Evolutionary conservation across 2,329 filamentous ascomycete genomes (phyloP).

Genomic region (Phialophora chinensis): DNA sequence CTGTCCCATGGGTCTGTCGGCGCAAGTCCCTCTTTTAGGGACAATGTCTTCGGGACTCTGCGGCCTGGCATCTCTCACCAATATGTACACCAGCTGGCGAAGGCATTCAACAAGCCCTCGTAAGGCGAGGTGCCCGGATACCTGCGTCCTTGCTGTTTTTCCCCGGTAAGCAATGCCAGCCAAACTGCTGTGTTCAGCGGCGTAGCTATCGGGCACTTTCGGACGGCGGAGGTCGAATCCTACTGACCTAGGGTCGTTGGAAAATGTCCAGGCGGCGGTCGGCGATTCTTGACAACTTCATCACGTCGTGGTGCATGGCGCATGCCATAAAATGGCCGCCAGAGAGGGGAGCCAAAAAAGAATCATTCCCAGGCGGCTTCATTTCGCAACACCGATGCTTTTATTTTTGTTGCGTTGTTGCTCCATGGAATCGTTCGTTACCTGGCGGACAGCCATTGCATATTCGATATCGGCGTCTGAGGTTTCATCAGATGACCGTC

Average conservation of each 20-base stretch:
- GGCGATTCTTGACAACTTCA: background rate
- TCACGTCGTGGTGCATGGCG: background rate
- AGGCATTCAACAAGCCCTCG: background rate
- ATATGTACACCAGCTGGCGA: background rate
- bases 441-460: conserved; percentile 36
- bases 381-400: conserved; percentile 25
- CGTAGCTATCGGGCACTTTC: background rate
- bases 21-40: background rate
- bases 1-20: background rate
- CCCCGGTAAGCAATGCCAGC: background rate
- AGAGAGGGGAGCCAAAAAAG: background rate
- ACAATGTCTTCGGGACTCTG: background rate
- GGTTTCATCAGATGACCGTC: conserved; percentile 32
- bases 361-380: background rate
- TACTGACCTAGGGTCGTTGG: background rate
- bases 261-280: background rate
- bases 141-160: background rate
- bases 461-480: conserved; percentile 38
- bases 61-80: background rate
- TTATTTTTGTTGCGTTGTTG: conserved; percentile 28
- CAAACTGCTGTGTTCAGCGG: background rate
- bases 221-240: background rate
- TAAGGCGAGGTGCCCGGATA: background rate
- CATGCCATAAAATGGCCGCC: background rate
- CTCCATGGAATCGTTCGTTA: conserved; percentile 35